These are phyloP conservation scores for Podospora fimiseda DNA, from an alignment of 495 filamentous ascomycete genomes.

Conservation along the genomic window DNA sequence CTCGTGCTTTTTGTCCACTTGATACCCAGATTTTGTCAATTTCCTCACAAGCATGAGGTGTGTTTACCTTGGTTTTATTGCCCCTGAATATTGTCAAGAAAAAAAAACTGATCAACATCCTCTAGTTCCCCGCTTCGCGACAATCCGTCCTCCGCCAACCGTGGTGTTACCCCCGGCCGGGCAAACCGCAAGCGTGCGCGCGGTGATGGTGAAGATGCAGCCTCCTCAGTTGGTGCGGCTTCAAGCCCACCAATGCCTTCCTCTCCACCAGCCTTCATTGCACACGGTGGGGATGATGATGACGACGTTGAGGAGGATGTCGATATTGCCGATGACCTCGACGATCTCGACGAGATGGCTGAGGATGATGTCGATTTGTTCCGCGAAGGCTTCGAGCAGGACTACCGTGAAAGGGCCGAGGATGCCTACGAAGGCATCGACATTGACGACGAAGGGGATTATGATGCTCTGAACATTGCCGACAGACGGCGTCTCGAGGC, in stretches of 20 bases:
- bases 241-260: conserved; percentile 44
- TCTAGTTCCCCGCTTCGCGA: conserved; percentile 71
- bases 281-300: conserved; percentile 60
- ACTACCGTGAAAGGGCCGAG: conserved; percentile 60
- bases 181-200: conserved; percentile 75
- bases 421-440: conserved; percentile 43
- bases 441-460: conserved; percentile 54
- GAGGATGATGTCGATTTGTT: conserved; percentile 97
- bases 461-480: conserved; percentile 67
- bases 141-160: conserved; percentile 81
- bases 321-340: conserved; percentile 69
- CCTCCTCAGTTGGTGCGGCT: conserved; percentile 63
- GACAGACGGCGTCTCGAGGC: conserved; percentile 81
- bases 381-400: conserved; percentile 78
- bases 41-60: conserved; percentile 34
- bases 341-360: conserved; percentile 92
- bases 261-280: conserved; percentile 48
- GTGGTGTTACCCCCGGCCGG: conserved; percentile 51
- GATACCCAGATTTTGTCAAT: background rate
- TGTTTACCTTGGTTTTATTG: conserved; percentile 3
- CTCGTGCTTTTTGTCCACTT: background rate
- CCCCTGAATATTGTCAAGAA: conserved; percentile 1
- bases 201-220: conserved; percentile 61
- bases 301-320: conserved; percentile 44
- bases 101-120: conserved; percentile 5